These are phyloP conservation scores for Ophiosphaerella narmari DNA, from an alignment of 2,329 filamentous ascomycete genomes.

Conservation along the genomic window DNA sequence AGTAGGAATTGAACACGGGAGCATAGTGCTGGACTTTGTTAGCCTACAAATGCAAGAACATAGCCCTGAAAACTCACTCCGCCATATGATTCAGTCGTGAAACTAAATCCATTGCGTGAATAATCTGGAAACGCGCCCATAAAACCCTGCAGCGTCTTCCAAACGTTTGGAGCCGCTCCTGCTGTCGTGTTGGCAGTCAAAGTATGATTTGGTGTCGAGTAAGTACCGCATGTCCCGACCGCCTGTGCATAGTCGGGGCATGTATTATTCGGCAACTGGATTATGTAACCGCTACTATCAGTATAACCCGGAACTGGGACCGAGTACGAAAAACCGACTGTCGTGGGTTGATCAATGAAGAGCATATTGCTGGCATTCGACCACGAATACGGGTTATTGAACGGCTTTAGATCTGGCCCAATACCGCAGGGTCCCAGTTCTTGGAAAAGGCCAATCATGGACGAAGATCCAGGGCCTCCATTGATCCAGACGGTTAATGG, in stretches of 20 bases:
- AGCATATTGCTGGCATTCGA: conserved; percentile 69
- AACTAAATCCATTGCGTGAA: conserved; percentile 56
- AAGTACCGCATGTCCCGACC: conserved; percentile 59
- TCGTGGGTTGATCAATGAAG: conserved; percentile 70
- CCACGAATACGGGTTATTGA: conserved; percentile 67
- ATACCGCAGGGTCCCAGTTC: conserved; percentile 61
- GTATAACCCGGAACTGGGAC: conserved; percentile 49
- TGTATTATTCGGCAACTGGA: conserved; percentile 52
- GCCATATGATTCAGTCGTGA: conserved; percentile 62
- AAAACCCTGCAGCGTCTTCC: conserved; percentile 65
- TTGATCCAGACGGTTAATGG: conserved; percentile 65
- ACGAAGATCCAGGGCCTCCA: conserved; percentile 61
- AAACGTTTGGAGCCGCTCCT: conserved; percentile 62
- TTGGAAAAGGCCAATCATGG: conserved; percentile 60
- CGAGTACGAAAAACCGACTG: conserved; percentile 63
- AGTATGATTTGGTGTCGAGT: conserved; percentile 56
- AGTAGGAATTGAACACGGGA: conserved; percentile 41
- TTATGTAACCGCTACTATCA: conserved; percentile 42
- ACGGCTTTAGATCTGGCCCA: conserved; percentile 52
- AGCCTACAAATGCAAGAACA: background rate
- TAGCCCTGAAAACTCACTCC: conserved; percentile 51
- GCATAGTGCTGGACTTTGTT: background rate
- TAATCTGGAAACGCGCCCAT: conserved; percentile 62
- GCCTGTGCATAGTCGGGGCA: conserved; percentile 57
- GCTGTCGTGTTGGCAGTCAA: conserved; percentile 59